Conservation (phyloP, 768 basidiomycete species). For the Russula olivacea region DNA sequence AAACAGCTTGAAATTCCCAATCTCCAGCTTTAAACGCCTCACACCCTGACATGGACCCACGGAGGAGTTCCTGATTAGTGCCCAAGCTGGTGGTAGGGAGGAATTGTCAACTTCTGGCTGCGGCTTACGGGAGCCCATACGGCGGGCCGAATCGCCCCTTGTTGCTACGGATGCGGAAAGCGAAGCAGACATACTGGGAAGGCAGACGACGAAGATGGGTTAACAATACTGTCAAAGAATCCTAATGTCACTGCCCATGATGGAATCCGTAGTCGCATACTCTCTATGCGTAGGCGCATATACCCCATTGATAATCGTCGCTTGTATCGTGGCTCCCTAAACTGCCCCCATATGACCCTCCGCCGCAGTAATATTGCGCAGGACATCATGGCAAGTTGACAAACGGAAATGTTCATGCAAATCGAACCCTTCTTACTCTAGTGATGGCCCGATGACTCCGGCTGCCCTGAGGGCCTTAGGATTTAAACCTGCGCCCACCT, state of each 20-base stretch:
- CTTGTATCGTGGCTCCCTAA: background rate
- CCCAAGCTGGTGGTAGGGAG: background rate
- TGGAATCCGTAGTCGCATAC: background rate
- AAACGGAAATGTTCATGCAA: background rate
- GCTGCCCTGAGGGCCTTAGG: background rate
- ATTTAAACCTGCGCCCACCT: background rate
- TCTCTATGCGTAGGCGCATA: background rate
- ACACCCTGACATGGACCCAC: background rate
- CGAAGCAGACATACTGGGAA: background rate
- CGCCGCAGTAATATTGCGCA: slow-evolving; percentile 9
- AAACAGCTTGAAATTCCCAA: background rate
- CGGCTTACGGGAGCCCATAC: too few species aligned
- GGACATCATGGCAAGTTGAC: background rate
- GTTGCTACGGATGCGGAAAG: slow-evolving; percentile 1
- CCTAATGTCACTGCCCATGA: background rate
- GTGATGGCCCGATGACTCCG: background rate
- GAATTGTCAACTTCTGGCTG: background rate
- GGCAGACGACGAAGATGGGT: background rate
- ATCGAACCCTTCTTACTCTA: background rate
- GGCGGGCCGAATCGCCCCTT: too few species aligned
- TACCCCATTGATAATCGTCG: background rate
- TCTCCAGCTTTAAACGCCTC: background rate
- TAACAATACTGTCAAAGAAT: too few species aligned
- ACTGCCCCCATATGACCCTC: background rate
- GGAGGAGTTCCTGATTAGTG: background rate